Evolutionary conservation across 768 basidiomycete species (phyloP), one percentile per base, ranked within the genome.

Genomic region (Sistotremastrum niveocremeum): DNA sequence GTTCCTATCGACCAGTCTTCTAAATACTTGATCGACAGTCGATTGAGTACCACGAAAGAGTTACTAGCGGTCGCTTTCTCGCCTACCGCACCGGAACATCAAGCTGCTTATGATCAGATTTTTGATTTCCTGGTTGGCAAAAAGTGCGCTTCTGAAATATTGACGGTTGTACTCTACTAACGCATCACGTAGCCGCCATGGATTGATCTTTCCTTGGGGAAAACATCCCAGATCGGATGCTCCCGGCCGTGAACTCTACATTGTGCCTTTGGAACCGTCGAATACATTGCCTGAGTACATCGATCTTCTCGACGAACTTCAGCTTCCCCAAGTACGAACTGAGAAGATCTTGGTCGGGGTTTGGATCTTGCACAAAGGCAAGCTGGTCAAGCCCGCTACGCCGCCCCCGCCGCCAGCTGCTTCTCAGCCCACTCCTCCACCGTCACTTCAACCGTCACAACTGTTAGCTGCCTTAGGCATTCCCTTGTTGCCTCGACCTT

Each of bases 171-270:
- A 32, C 34, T 44, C 47, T 42, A 37, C 50, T 33, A 2, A 34
- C 20, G 12, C 34, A 49, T 34, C 53, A 51, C 60, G 8, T 57
- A 90, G 87, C 44, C 87, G 87, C 20, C 85, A 90, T 58, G 87
- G 84, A 7, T 71, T 90, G 20, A 74, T 88, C 12, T 88, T 89
- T 51, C 87, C 87, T 6, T 90, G 87, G 87, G 83, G 86, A 1
- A 68, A 67, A 41, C 72, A 76, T 37, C 79, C 84, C 6, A 79
- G 82, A 52, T 81, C 87, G 7, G 64, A 74, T 55, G 70, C 76
- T 46, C 82, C 84, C 37, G 89, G 88, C 34, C 81, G 84, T 46
- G 90, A 94, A 58, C 63, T 93, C 34, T 94, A 94, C 55, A 74
- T 93, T 52, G 72, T 93, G 11, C 90, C 90, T 2, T 62, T 94